Evolutionary conservation across 192 early-diverging fungal species (phyloP), one percentile per base, ranked within the genome.

Genomic region (Podila minutissima): DNA sequence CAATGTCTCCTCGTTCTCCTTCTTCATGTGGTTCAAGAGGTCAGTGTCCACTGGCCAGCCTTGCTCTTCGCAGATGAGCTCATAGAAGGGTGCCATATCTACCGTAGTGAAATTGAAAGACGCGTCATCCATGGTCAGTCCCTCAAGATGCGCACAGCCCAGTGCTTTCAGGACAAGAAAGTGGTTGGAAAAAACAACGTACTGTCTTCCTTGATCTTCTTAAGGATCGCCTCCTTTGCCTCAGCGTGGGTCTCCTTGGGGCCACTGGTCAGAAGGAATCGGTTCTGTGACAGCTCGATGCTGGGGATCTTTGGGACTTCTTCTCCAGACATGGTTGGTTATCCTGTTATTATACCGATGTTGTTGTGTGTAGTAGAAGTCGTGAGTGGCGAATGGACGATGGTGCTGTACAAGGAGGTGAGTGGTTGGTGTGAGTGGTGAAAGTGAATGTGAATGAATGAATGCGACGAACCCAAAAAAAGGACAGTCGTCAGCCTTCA

Each of bases 21-120:
- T 71, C 41, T 89, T 83, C 88, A 95, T 88, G 13, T 75, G 64
- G 11, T 67, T 64, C 37, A 90, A 50, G 12, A 94, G 67, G 12
- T 60, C 64, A 19, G 83, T 70, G 72, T 96, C 94, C 17, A 86
- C 57, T 28, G 90, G 72, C 62, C 91, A 78, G 28, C 84, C 83
- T 37, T 93, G 84, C 75, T 95, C 91, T 46, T 92, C 90, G 19
- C 72, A 82, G 24, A 95, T 71, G 5, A 84, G 46, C 55, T 86
- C 69, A 70, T 94, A 95, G 79, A 91, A 97, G 12, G 96, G 96
- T 31, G 93, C 89, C 96, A 97, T 97, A 69, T 92, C 95, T 97
- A 58, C 24, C 41, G 64, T 19, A 24, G 26, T 5, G 68, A 35
- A 29, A 57, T 3, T 7, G 15, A 59, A 49, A 33, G 51, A 24